Base-by-base conservation (phyloP, 306 rosid genomes). In the Rosa persica region DNA sequence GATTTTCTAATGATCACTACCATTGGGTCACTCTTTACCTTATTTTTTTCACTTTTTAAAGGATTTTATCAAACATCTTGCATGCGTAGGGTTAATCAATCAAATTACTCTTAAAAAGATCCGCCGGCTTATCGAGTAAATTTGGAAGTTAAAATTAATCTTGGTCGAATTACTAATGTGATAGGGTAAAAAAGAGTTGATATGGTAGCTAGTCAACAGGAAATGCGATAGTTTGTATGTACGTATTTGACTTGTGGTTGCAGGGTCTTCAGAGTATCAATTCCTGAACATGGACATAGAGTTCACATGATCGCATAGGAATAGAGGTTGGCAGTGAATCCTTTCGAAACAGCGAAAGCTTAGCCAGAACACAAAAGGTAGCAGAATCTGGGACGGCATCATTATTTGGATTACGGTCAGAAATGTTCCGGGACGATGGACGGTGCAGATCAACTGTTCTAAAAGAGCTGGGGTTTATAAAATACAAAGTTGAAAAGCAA, bases 271-370 rank as follows among this genome's bases (percentile, higher is more conserved):
- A 77, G 80, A 51, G 85, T 40, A 84, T 84, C 87, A 74, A 84
- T 77, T 81, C 80, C 67, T 30, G 78, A 52, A 43, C 48, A 9
- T 5, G 22, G 75, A 25, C 19, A 66, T 69, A 57, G 27, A 66
- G 70, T 38, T 57, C 67, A 55, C 51, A 62, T 47, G 70, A 1
- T 38, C 25, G 23, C 71, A 67, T 67, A 39, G 8, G 44, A 67
- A 39, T 4, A 38, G 71, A 67, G 22, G 47, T 20, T 8, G 55
- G 60, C 74, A 39, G 82, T 17, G 77, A 73, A 80, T 49, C 72
- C 72, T 13, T 64, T 73, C 61, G 81, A 46, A 85, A 80, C 81
- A 87, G 87, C 57, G 77, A 82, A 80, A 83, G 65, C 48, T 23
- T 51, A 13, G 72, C 27, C 54, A 67, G 15, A 79, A 46, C 82